phyloP scores from a whole-genome alignment of 2,329 filamentous ascomycete genomes.

The Saccharata proteae region DNA sequence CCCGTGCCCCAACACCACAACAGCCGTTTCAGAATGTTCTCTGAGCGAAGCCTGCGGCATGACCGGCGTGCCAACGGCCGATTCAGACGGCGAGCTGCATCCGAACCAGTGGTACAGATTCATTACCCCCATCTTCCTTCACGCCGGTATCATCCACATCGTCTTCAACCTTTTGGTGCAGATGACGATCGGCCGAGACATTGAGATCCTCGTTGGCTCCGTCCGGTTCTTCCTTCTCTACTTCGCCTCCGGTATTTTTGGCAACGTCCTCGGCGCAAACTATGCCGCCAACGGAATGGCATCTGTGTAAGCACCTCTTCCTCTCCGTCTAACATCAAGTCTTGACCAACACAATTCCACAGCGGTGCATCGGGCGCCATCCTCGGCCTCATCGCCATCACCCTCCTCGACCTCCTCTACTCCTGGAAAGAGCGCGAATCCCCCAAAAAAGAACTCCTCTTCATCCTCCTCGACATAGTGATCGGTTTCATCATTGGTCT shows the following conservation, averaged over 20 bases:
- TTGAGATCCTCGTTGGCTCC: slow-evolving; percentile 81
- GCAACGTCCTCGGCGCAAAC: slow-evolving; percentile 89
- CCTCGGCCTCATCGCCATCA: slow-evolving; percentile 84
- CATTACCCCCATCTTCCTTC: slow-evolving; percentile 89
- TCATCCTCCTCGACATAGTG: slow-evolving; percentile 71
- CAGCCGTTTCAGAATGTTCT: slow-evolving; percentile 49
- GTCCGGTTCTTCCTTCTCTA: slow-evolving; percentile 86
- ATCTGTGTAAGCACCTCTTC: slow-evolving; percentile 32
- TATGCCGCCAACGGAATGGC: slow-evolving; percentile 72
- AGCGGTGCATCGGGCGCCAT: slow-evolving; percentile 78
- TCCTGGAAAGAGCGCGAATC: slow-evolving; percentile 71
- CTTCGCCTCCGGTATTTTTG: slow-evolving; percentile 83
- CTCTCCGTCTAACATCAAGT: no score
- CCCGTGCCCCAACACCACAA: slow-evolving; percentile 71
- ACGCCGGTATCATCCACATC: slow-evolving; percentile 88
- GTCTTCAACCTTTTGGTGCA: slow-evolving; percentile 91
- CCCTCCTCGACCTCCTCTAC: slow-evolving; percentile 80
- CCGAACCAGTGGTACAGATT: slow-evolving; percentile 97
- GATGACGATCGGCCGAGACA: slow-evolving; percentile 77
- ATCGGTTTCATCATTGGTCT: slow-evolving; percentile 89
- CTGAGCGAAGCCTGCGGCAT: slow-evolving; percentile 79
- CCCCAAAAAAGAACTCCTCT: slow-evolving; percentile 74
- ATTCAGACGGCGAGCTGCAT: slow-evolving; percentile 35
- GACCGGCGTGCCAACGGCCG: slow-evolving; percentile 57
- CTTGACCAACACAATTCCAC: background rate